Conservation (phyloP, 2,329 filamentous ascomycete genomes). For the Diaporthe humulicola region DNA sequence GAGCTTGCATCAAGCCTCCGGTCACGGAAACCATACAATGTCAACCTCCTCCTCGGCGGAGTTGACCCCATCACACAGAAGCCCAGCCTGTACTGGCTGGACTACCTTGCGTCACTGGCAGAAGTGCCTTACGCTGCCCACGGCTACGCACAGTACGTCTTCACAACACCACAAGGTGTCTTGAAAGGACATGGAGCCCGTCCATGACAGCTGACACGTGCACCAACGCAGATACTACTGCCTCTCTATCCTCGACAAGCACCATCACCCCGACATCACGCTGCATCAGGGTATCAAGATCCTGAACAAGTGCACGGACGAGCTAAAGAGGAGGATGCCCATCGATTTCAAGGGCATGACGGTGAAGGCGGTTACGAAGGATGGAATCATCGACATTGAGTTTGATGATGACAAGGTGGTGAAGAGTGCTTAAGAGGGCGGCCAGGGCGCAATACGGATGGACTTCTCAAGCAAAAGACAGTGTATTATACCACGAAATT, state of each 20-base stretch:
- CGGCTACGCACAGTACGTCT: constrained; percentile 91
- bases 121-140: constrained; percentile 95
- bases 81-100: constrained; percentile 95
- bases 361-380: constrained; percentile 95
- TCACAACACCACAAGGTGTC: constrained; percentile 29
- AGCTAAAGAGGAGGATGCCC: constrained; percentile 95
- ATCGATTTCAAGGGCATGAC: constrained; percentile 98
- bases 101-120: constrained; percentile 92
- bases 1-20: constrained; percentile 92
- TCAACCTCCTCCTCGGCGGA: constrained; percentile 95
- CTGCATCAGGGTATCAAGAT: constrained; percentile 93
- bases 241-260: constrained; percentile 96
- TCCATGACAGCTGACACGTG: constrained; percentile 43
- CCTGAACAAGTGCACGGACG: constrained; percentile 93
- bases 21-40: constrained; percentile 94
- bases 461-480: constrained; percentile 31
- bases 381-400: constrained; percentile 87
- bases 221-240: constrained; percentile 84
- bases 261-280: constrained; percentile 94
- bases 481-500: constrained; percentile 45
- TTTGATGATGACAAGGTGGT: constrained; percentile 86
- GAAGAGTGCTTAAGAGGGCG: constrained; percentile 64
- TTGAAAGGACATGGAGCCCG: too few relatives aligned
- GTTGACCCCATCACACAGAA: constrained; percentile 92
- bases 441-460: constrained; percentile 31